Base-by-base conservation (phyloP, 495 filamentous ascomycete species). In the Cryomyces minteri region DNA sequence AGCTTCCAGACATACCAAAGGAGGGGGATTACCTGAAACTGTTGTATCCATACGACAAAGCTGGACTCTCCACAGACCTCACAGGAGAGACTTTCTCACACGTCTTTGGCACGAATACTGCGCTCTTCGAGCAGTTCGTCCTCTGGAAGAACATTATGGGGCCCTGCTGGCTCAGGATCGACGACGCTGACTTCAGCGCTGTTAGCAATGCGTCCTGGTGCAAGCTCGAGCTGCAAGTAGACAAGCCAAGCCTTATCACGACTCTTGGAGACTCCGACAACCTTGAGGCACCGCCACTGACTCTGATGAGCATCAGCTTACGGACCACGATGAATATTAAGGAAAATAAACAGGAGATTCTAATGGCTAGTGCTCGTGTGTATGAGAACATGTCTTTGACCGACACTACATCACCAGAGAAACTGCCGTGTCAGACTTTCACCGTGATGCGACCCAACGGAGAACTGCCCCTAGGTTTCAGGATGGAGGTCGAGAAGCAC, bases 111-210 rank as follows among this genome's bases (percentile, higher is more conserved):
- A 81, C 84, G 39, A 94, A 92, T 56, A 98, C 90, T 0, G 76
- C 84, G 3, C 67, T 96, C 1, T 98, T 98, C 51, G 90, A 98
- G 55, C 90, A 98, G 54, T 98, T 98, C 55, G 92, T 95, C 10
- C 71, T 98, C 9, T 95, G 86, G 83, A 94, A 92, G 62, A 87
- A 88, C 50, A 82, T 98, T 48, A 96, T 93, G 87, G 90, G 90
- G 0, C 90, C 90, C 8, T 98, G 92, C 64, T 98, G 90, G 90
- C 70, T 98, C 12, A 82, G 75, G 56, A 86, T 98, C 46, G 72
- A 84, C 48, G 80, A 79, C 45, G 82, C 80, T 32, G 76, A 94
- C 57, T 93, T 93, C 60, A 69, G 72, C 9, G 68, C 80, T 2
- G 63, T 94, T n/a, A 86, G 79, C 59, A 95, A 95, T 54, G 78